Percentiles rank a stretch among this genome's conserved stretches.
phyloP scores from a whole-genome alignment of 129 eudicot species.

The Erigeron canadensis region DNA sequence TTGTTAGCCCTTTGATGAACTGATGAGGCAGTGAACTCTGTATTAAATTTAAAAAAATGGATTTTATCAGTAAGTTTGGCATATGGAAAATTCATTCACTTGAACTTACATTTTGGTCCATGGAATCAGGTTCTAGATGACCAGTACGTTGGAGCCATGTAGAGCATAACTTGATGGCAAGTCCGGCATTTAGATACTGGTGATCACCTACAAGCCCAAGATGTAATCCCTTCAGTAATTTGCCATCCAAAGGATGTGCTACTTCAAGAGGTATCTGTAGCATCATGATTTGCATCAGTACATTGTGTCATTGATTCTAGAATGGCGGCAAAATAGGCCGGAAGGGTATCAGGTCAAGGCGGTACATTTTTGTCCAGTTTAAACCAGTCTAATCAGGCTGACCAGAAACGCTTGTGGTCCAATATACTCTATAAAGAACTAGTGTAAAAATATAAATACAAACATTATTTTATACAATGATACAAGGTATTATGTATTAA shows the following conservation, averaged over 20 bases:
- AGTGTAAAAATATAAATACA: not conserved
- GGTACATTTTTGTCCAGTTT: not conserved
- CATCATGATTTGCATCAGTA: constrained; percentile 12
- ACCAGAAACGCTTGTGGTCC: not conserved
- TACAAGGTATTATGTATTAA: not conserved
- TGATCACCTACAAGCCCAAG: constrained; percentile 96
- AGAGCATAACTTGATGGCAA: constrained; percentile 86
- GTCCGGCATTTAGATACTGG: constrained; percentile 94
- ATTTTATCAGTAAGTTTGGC: not conserved
- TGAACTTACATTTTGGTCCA: constrained; percentile 62
- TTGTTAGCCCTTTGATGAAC: constrained; percentile 73
- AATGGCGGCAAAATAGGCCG: not conserved
- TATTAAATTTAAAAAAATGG: constrained; percentile 25
- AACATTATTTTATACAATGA: not conserved
- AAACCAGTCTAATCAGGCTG: not conserved
- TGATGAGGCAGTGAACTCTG: constrained; percentile 80
- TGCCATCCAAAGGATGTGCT: constrained; percentile 68
- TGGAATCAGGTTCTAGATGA: constrained; percentile 53
- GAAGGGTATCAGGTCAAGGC: not conserved
- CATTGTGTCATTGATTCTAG: not conserved
- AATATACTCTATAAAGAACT: not conserved
- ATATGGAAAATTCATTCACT: constrained; percentile 8
- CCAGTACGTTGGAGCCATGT: constrained; percentile 92
- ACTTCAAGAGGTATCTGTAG: constrained; percentile 77
- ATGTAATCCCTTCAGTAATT: constrained; percentile 54